These are phyloP conservation scores for Kregervanrija delftensis DNA, from an alignment of 805 yeast genomes.

Conservation along the genomic window DNA sequence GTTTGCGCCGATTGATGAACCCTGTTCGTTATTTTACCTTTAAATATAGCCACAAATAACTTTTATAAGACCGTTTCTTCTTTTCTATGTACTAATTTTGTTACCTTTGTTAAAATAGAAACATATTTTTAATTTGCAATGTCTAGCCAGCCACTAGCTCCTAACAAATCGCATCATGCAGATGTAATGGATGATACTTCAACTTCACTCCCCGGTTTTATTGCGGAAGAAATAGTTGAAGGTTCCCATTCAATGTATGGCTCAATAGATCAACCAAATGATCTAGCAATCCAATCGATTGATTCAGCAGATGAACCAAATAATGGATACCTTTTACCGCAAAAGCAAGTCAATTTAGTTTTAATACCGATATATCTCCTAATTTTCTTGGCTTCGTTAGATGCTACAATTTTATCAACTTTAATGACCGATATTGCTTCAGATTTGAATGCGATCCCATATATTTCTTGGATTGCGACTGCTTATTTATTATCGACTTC, in stretches of 20 bases:
- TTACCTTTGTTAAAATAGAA: neutral
- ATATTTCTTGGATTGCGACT: conserved; percentile 69
- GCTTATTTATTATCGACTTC: conserved; percentile 62
- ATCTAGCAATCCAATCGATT: conserved; percentile 1
- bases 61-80: too few relatives aligned
- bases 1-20: too few relatives aligned
- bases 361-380: conserved; percentile 38
- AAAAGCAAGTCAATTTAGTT: conserved; percentile 25
- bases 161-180: conserved; percentile 4
- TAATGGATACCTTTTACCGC: conserved; percentile 24
- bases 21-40: too few relatives aligned
- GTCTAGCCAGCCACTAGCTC: neutral
- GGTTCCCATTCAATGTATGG: conserved; percentile 9
- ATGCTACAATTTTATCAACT: conserved; percentile 63
- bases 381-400: conserved; percentile 58
- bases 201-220: conserved; percentile 22
- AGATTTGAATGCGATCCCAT: conserved; percentile 56
- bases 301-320: neutral
- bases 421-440: conserved; percentile 60
- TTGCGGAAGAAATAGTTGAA: conserved; percentile 23
- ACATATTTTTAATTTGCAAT: neutral
- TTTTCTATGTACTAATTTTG: too few relatives aligned
- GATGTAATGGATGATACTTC: conserved; percentile 16
- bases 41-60: too few relatives aligned
- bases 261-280: conserved; percentile 1